phyloP scores from a whole-genome alignment of 805 yeast genomes.

The Sugiyamaella smithiae region DNA sequence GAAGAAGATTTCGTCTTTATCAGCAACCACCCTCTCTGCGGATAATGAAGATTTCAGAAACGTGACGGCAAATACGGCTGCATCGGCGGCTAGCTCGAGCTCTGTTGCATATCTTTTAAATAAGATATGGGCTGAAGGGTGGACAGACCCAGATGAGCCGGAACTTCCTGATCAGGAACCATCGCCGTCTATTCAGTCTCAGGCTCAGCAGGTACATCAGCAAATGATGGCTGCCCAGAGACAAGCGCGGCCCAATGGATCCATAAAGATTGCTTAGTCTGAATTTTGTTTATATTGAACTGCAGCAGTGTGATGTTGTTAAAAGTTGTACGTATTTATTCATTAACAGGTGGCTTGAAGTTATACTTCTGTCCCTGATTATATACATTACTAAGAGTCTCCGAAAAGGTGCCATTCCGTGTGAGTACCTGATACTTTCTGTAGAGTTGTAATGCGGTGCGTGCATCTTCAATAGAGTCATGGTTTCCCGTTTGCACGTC shows the following conservation, averaged over 20 bases:
- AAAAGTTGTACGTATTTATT: not conserved
- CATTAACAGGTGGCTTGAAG: slow-evolving; percentile 35
- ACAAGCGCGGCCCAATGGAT: slow-evolving; percentile 14
- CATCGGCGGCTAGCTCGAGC: slow-evolving; percentile 16
- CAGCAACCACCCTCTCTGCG: slow-evolving; percentile 22
- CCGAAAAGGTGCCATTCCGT: slow-evolving; percentile 57
- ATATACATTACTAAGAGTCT: slow-evolving; percentile 63
- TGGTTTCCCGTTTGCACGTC: slow-evolving; percentile 91
- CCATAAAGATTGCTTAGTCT: slow-evolving; percentile 11
- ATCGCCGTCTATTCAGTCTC: slow-evolving; percentile 17
- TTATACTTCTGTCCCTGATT: slow-evolving; percentile 37
- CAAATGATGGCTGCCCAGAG: slow-evolving; percentile 20
- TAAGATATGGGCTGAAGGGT: slow-evolving; percentile 28
- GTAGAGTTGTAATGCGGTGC: slow-evolving; percentile 76
- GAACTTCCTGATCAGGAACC: slow-evolving; percentile 6
- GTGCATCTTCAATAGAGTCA: slow-evolving; percentile 96
- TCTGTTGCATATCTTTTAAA: slow-evolving; percentile 18
- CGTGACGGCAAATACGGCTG: slow-evolving; percentile 18
- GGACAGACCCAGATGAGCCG: slow-evolving; percentile 20
- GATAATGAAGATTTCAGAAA: slow-evolving; percentile 9
- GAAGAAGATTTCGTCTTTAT: slow-evolving; percentile 18
- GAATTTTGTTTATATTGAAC: not conserved
- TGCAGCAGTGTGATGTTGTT: not conserved
- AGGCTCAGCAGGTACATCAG: slow-evolving; percentile 23
- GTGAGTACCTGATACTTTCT: slow-evolving; percentile 64